Percentiles rank a stretch among this genome's conserved stretches.
Conservation (phyloP, 306 rosid species). For the Trifolium repens region DNA sequence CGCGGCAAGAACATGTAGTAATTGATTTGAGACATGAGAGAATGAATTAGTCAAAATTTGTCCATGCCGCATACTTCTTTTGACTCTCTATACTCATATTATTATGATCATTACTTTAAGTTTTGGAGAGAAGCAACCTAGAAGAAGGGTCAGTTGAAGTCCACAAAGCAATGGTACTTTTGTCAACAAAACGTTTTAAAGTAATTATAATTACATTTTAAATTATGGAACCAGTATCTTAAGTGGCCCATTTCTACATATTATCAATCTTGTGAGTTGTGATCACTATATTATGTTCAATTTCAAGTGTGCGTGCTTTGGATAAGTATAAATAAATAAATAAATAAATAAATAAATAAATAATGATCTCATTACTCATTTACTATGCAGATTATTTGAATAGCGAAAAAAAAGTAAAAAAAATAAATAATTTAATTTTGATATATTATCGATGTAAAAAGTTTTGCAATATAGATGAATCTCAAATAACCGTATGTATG, state of each 20-base stretch:
- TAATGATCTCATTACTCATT: no score
- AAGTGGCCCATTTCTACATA: conserved; percentile 34
- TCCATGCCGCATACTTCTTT: conserved; percentile 48
- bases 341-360: no score
- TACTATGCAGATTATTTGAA: no score
- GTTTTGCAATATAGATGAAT: no score
- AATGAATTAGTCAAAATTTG: conserved; percentile 30
- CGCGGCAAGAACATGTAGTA: conserved; percentile 40
- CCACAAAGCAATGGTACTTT: conserved; percentile 25
- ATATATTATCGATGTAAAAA: no score
- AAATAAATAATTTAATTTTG: no score
- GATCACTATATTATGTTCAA: conserved; percentile 29
- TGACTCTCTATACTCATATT: conserved; percentile 43
- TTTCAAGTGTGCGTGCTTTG: conserved; percentile 35
- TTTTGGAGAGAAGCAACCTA: conserved; percentile 46
- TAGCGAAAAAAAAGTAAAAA: no score
- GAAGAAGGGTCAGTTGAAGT: conserved; percentile 33
- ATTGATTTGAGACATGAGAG: background rate
- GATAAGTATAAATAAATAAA: conserved; percentile 2
- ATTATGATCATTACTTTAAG: conserved; percentile 36
- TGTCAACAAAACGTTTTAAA: conserved; percentile 9
- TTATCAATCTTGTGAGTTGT: conserved; percentile 20
- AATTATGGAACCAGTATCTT: conserved; percentile 14
- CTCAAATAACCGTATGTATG: background rate
- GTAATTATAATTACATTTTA: conserved; percentile 24